These are phyloP conservation scores for Nannochloropsis granulata DNA, from an alignment of 108 stramenopile species.

Conservation along the genomic window DNA sequence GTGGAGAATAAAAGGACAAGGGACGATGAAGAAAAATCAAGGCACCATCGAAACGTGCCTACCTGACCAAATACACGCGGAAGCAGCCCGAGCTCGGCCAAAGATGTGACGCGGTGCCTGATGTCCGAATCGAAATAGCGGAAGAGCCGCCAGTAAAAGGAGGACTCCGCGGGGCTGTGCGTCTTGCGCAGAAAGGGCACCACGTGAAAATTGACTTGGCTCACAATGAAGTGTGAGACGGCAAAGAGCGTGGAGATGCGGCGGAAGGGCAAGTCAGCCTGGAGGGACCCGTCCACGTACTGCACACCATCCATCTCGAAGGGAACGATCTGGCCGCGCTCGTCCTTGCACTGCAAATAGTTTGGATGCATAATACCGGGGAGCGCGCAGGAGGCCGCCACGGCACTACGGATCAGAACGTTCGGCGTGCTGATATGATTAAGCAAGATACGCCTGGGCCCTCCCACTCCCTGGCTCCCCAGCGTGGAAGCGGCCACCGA, in stretches of 20 bases:
- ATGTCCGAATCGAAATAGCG: slow-evolving; percentile 70
- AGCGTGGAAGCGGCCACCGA: slow-evolving; percentile 49
- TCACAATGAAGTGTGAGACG: slow-evolving; percentile 93
- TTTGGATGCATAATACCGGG: slow-evolving; percentile 77
- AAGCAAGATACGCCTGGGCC: slow-evolving; percentile 23
- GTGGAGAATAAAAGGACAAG: neutral
- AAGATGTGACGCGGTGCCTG: slow-evolving; percentile 53
- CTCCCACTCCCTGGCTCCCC: slow-evolving; percentile 39
- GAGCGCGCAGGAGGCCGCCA: slow-evolving; percentile 69
- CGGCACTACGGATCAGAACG: slow-evolving; percentile 89
- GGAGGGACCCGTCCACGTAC: slow-evolving; percentile 74
- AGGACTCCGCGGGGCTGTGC: neutral
- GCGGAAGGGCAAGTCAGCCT: slow-evolving; percentile 90
- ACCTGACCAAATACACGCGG: slow-evolving; percentile 57
- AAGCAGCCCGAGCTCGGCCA: slow-evolving; percentile 64
- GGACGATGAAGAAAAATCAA: neutral
- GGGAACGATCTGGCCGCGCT: slow-evolving; percentile 52
- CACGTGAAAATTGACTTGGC: slow-evolving; percentile 86
- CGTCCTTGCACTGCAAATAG: slow-evolving; percentile 63
- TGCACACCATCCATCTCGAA: slow-evolving; percentile 89
- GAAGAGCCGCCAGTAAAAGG: slow-evolving; percentile 57
- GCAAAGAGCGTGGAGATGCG: slow-evolving; percentile 97
- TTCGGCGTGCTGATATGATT: slow-evolving; percentile 98
- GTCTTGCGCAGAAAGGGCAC: slow-evolving; percentile 54
- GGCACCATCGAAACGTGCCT: neutral